These are phyloP conservation scores for Porphyra umbilicalis DNA, from an alignment of 31 red algal genomes.

Conservation along the genomic window DNA sequence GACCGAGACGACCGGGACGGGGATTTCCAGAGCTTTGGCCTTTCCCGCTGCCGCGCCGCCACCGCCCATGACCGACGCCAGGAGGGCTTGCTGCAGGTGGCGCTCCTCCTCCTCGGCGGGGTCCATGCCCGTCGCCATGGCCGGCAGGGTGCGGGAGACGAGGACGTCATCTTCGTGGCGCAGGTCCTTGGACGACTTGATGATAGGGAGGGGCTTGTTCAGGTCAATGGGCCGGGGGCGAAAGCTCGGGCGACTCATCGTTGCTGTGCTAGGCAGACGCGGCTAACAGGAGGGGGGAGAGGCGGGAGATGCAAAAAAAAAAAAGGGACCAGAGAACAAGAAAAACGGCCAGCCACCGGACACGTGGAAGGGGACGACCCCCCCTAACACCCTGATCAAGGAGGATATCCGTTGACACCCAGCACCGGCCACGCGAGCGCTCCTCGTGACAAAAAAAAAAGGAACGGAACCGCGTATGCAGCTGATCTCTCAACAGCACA, in stretches of 20 bases:
- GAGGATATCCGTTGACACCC: no score
- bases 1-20: conserved; percentile 49
- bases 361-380: not conserved
- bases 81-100: conserved; percentile 85
- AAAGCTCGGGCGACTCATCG: conserved; percentile 60
- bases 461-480: no score
- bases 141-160: conserved; percentile 77
- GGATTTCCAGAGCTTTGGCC: conserved; percentile 34
- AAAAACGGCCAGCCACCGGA: not conserved
- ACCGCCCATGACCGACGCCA: conserved; percentile 63
- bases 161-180: conserved; percentile 72
- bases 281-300: not conserved
- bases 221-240: conserved; percentile 89
- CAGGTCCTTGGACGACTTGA: conserved; percentile 55
- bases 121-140: conserved; percentile 82
- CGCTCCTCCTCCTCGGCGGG: conserved; percentile 77
- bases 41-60: not conserved
- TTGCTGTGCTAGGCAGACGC: not conserved
- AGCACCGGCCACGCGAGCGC: no score
- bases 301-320: not conserved
- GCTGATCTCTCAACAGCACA: no score
- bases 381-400: not conserved
- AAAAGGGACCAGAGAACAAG: not conserved
- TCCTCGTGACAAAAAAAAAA: no score
- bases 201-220: conserved; percentile 70